A percentile compares a stretch with the other conserved stretches of the same genome.
These are phyloP conservation scores for Colletotrichum higginsianum DNA, from an alignment of 2,329 filamentous ascomycete genomes.

Conservation along the genomic window DNA sequence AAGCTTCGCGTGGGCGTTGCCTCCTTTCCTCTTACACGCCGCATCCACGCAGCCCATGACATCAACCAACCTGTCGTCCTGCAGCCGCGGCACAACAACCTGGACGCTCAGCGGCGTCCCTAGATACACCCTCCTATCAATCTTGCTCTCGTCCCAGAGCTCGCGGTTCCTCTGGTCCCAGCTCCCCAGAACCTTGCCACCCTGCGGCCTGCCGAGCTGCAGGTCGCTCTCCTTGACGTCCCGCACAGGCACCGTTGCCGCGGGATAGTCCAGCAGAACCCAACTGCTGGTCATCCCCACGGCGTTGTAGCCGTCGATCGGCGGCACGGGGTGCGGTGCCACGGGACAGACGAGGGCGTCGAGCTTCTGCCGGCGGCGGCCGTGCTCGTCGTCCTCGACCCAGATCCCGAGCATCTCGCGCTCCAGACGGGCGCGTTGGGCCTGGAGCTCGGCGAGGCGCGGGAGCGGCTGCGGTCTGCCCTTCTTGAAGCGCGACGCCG, in stretches of 20 bases:
- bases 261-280: constrained; percentile 57
- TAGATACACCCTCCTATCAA: constrained; percentile 25
- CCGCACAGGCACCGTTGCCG: constrained; percentile 49
- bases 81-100: constrained; percentile 32
- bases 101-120: constrained; percentile 33
- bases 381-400: constrained; percentile 25
- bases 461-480: constrained; percentile 7
- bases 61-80: constrained; percentile 25
- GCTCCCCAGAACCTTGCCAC: constrained; percentile 4
- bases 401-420: constrained; percentile 35
- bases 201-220: constrained; percentile 25
- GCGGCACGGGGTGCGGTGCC: constrained; percentile 72
- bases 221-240: constrained; percentile 23
- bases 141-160: constrained; percentile 33
- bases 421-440: constrained; percentile 22
- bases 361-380: constrained; percentile 45
- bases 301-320: constrained; percentile 50
- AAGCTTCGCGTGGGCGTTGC: constrained; percentile 2
- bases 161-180: constrained; percentile 34
- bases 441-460: constrained; percentile 22
- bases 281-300: constrained; percentile 53
- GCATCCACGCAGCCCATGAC: constrained; percentile 25
- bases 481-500: constrained; percentile 21
- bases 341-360: constrained; percentile 72
- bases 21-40: constrained; percentile 9